These are phyloP conservation scores for Candida ponderosae DNA, from an alignment of 805 yeast species.

Conservation along the genomic window DNA sequence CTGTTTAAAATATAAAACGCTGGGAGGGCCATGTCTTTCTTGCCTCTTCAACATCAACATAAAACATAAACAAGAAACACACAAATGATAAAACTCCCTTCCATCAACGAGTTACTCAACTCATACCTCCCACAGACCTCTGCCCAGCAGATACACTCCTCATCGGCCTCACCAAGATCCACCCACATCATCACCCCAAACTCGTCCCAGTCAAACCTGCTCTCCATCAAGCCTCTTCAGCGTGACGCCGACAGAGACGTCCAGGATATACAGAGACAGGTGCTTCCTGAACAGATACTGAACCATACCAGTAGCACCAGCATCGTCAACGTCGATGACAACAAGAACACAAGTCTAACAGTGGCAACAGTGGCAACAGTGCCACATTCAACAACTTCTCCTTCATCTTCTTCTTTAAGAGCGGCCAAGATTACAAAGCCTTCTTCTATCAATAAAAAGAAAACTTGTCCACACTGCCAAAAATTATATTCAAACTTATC, in stretches of 20 bases:
- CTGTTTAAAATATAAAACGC: too few relatives aligned
- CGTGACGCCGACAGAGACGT: too few relatives aligned
- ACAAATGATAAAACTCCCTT: neutral
- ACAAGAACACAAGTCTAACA: slow-evolving; percentile 1
- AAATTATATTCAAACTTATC: slow-evolving; percentile 70
- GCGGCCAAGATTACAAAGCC: slow-evolving; percentile 28
- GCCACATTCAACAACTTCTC: neutral
- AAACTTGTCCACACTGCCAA: slow-evolving; percentile 65
- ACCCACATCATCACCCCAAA: too few relatives aligned
- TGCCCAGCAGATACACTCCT: neutral
- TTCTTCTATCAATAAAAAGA: slow-evolving; percentile 57
- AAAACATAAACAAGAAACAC: neutral
- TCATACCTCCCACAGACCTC: neutral
- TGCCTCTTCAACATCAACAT: too few relatives aligned
- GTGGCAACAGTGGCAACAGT: slow-evolving; percentile 5
- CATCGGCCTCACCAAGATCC: too few relatives aligned
- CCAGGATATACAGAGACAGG: too few relatives aligned
- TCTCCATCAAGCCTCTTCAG: too few relatives aligned
- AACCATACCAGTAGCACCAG: slow-evolving; percentile 3
- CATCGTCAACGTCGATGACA: neutral
- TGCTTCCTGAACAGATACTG: too few relatives aligned
- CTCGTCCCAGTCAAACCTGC: too few relatives aligned
- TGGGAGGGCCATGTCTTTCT: too few relatives aligned
- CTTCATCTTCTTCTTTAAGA: slow-evolving; percentile 5
- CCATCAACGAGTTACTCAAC: neutral